Percentiles rank a stretch among this genome's conserved stretches.
Conservation (phyloP, 2,329 filamentous ascomycete species). For the Calonectria pauciramosa region DNA sequence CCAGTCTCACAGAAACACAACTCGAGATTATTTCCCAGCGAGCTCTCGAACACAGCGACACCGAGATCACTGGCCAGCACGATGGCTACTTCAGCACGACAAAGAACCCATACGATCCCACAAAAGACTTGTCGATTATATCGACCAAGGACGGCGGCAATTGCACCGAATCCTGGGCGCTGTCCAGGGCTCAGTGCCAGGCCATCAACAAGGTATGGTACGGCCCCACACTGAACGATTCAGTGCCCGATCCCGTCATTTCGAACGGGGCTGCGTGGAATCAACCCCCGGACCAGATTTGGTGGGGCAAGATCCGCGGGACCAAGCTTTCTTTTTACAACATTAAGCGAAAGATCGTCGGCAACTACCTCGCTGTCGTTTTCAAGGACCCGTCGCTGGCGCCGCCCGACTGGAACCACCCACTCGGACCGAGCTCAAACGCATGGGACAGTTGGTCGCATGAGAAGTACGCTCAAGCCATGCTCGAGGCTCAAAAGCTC, state of each 20-base stretch:
- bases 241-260: not conserved
- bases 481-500: not conserved
- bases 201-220: constrained; percentile 2
- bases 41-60: not conserved
- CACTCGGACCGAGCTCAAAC: not conserved
- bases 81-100: not conserved
- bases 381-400: not conserved
- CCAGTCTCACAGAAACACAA: not conserved
- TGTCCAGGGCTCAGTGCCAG: not conserved
- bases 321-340: not conserved
- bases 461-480: not conserved
- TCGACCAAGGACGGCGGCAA: not conserved
- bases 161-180: not conserved
- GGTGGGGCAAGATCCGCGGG: not conserved
- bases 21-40: not conserved
- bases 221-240: not conserved
- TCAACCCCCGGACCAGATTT: not conserved
- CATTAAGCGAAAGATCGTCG: not conserved
- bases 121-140: not conserved
- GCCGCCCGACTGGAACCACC: not conserved
- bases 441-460: not conserved
- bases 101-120: not conserved
- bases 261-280: not conserved
- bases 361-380: not conserved
- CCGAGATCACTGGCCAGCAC: not conserved